Evolutionary conservation across 495 filamentous ascomycete species (phyloP).

Genomic region (Aspergillus affinis): DNA sequence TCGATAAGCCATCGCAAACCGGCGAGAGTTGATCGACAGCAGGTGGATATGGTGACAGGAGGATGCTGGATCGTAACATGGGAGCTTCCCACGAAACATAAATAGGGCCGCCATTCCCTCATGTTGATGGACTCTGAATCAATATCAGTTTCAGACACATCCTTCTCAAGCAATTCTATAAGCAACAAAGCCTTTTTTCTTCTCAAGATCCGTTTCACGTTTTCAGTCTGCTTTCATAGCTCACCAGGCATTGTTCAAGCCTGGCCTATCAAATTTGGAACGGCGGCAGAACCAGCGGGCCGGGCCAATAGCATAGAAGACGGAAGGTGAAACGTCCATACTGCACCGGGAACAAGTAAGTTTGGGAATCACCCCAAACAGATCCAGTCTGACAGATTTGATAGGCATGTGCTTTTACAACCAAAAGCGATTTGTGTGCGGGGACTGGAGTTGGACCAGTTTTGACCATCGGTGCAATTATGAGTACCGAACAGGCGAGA

Average conservation of each 20-base stretch:
- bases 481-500: conserved; percentile 97
- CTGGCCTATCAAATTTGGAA: conserved; percentile 40
- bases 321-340: conserved; percentile 39
- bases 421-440: conserved; percentile 62
- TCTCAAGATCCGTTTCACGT: not conserved
- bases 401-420: conserved; percentile 61
- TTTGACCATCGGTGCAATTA: conserved; percentile 93
- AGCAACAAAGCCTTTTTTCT: conserved; percentile 20
- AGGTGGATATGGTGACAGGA: conserved; percentile 26
- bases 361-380: conserved; percentile 27
- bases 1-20: conserved; percentile 42
- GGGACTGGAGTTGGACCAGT: conserved; percentile 93
- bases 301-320: conserved; percentile 36
- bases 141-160: conserved; percentile 41
- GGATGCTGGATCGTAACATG: conserved; percentile 24
- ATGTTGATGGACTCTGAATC: conserved; percentile 27
- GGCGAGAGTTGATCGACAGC: conserved; percentile 39
- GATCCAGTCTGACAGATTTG: conserved; percentile 33
- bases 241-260: conserved; percentile 28
- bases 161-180: conserved; percentile 30
- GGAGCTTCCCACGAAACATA: conserved; percentile 43
- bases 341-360: conserved; percentile 34
- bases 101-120: conserved; percentile 43
- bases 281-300: conserved; percentile 25
- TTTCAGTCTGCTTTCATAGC: conserved; percentile 20